Evolutionary conservation across 352 stramenopile genomes (phyloP).

Genomic region (Nothophytophthora sp.): DNA sequence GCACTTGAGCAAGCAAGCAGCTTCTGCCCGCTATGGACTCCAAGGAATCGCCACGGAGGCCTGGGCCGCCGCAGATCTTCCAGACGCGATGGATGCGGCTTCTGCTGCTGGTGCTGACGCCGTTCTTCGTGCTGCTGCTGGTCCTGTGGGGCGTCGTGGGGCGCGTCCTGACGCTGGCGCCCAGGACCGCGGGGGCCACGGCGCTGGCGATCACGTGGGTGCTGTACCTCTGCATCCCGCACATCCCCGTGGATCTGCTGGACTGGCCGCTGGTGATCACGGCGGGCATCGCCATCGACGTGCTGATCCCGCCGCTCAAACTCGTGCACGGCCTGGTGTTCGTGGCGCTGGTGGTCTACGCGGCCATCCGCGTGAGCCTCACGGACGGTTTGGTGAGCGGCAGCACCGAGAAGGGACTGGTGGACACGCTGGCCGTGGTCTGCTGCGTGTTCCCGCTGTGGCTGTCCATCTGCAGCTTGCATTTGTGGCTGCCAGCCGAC

Average conservation of each 20-base stretch:
- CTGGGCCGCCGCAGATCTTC: conserved; percentile 18
- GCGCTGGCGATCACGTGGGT: conserved; percentile 33
- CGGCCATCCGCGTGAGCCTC: conserved; percentile 40
- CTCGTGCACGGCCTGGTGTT: conserved; percentile 31
- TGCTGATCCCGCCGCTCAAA: conserved; percentile 26
- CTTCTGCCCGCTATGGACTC: no score
- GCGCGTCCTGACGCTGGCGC: conserved; percentile 47
- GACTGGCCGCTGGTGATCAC: conserved; percentile 69
- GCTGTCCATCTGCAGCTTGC: conserved; percentile 47
- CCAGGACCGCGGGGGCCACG: conserved; percentile 28
- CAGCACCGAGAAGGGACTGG: conserved; percentile 31
- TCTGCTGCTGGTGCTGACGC: conserved; percentile 39
- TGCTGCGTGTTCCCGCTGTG: conserved; percentile 54
- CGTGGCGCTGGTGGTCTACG: conserved; percentile 42
- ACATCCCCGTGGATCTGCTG: conserved; percentile 42
- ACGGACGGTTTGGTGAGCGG: conserved; percentile 34
- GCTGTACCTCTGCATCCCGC: conserved; percentile 59
- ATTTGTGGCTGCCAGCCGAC: conserved; percentile 63
- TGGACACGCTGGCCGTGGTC: conserved; percentile 37
- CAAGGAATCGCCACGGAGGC: conserved; percentile 8
- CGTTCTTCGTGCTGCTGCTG: conserved; percentile 50
- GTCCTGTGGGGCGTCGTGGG: conserved; percentile 56
- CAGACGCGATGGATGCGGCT: conserved; percentile 19
- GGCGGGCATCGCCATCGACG: conserved; percentile 24
- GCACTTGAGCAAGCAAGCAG: background rate